A percentile compares a stretch with the other conserved stretches of the same genome.
Evolutionary conservation across 2,329 filamentous ascomycete genomes (phyloP).

Genomic region (Bipolaris cookei): DNA sequence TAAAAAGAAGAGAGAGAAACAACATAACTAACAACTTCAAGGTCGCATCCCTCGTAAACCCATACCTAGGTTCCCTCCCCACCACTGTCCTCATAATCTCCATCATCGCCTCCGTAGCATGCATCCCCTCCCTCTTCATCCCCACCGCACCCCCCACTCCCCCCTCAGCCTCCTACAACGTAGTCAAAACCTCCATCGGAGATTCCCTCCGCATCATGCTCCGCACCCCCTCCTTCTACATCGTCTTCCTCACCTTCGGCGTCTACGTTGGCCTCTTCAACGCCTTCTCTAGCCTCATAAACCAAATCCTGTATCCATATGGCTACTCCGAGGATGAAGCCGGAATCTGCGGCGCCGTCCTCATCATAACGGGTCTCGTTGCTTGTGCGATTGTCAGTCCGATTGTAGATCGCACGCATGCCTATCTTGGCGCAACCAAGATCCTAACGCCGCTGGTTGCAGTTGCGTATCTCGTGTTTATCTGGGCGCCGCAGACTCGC

Average conservation of each 20-base stretch:
- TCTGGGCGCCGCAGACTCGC: constrained; percentile 76
- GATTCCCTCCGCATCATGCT: constrained; percentile 57
- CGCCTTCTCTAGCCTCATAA: constrained; percentile 82
- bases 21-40: constrained; percentile 7
- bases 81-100: constrained; percentile 84
- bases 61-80: constrained; percentile 77
- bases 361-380: constrained; percentile 88
- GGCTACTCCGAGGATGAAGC: constrained; percentile 82
- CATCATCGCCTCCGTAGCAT: constrained; percentile 75
- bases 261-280: constrained; percentile 95
- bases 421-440: constrained; percentile 76
- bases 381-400: constrained; percentile 77
- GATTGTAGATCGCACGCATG: constrained; percentile 83
- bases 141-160: constrained; percentile 79
- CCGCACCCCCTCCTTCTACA: constrained; percentile 74
- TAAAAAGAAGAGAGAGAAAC: background rate
- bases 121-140: constrained; percentile 81
- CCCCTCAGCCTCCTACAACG: constrained; percentile 69
- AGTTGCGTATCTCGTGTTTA: constrained; percentile 74
- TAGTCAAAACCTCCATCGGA: constrained; percentile 59
- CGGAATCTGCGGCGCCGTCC: constrained; percentile 85
- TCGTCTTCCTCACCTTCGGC: constrained; percentile 80
- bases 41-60: constrained; percentile 80
- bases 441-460: constrained; percentile 76
- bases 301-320: constrained; percentile 88